Percentiles rank a stretch among this genome's conserved stretches.
Conservation (phyloP, 805 yeast species). For the Candida pseudoglaebosa region DNA sequence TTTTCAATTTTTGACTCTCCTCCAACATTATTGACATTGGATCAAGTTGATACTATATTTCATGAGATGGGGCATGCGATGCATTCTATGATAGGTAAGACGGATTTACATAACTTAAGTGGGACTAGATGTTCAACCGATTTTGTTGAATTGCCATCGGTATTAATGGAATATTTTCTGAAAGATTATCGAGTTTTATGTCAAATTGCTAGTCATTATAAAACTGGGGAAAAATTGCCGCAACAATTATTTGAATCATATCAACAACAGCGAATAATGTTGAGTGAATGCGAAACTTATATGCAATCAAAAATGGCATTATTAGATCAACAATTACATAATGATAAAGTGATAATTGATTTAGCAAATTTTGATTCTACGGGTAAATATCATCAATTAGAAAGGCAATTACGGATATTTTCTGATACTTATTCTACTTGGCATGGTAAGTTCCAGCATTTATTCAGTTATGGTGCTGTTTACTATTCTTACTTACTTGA, state of each 20-base stretch:
- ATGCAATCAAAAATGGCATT: constrained; percentile 89
- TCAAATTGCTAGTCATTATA: constrained; percentile 67
- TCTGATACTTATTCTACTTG: constrained; percentile 72
- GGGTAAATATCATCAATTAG: constrained; percentile 62
- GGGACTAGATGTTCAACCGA: constrained; percentile 96
- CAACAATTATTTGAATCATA: constrained; percentile 45
- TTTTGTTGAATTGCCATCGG: constrained; percentile 94
- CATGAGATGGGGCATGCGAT: constrained; percentile 99
- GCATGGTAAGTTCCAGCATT: constrained; percentile 93
- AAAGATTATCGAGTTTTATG: constrained; percentile 72
- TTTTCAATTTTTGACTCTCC: constrained; percentile 4
- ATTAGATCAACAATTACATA: constrained; percentile 78
- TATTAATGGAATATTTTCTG: constrained; percentile 93
- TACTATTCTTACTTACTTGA: constrained; percentile 91
- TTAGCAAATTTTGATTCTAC: constrained; percentile 49
- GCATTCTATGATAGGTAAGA: constrained; percentile 95
- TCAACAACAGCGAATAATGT: constrained; percentile 46
- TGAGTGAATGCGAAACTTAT: constrained; percentile 70
- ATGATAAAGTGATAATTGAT: constrained; percentile 24
- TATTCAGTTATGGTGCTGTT: constrained; percentile 89
- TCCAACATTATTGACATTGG: constrained; percentile 57
- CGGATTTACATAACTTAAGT: constrained; percentile 82
- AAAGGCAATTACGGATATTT: constrained; percentile 54
- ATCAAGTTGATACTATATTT: constrained; percentile 88
- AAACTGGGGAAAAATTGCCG: constrained; percentile 62